phyloP scores from a whole-genome alignment of 2,329 filamentous ascomycete genomes.

The Hymenoscyphus repandus region DNA sequence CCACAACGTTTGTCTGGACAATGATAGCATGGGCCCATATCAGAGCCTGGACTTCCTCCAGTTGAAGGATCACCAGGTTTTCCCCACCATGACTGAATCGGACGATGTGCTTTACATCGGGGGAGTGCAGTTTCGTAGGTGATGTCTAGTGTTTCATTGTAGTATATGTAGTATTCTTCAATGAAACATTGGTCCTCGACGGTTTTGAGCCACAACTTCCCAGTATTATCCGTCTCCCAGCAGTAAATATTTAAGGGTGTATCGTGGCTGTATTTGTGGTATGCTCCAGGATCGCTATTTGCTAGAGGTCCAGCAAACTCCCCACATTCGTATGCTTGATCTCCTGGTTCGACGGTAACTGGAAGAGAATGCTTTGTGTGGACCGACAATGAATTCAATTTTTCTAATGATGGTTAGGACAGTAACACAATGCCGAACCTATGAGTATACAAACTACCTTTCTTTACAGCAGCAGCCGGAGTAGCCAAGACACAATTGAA shows the following conservation, averaged over 20 bases:
- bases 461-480: too few species aligned
- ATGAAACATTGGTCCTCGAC: slow-evolving; percentile 5
- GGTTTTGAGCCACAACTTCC: background rate
- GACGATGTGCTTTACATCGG: background rate
- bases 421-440: too few species aligned
- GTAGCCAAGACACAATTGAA: too few species aligned
- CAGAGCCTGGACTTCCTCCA: background rate
- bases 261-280: slow-evolving; percentile 1
- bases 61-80: background rate
- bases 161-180: slow-evolving; percentile 2
- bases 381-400: background rate
- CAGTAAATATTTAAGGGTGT: background rate
- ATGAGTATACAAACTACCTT: too few species aligned
- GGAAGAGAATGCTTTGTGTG: background rate
- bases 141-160: slow-evolving; percentile 5
- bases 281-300: background rate
- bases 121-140: background rate
- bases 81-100: slow-evolving; percentile 3
- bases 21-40: slow-evolving; percentile 5
- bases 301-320: background rate
- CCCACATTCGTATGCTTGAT: slow-evolving; percentile 4
- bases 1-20: slow-evolving; percentile 2
- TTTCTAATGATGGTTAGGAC: too few species aligned
- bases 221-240: slow-evolving; percentile 3
- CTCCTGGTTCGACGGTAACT: slow-evolving; percentile 3